Evolutionary conservation across 2,329 filamentous ascomycete genomes (phyloP).

Genomic region (Colletotrichum chlorophyti): DNA sequence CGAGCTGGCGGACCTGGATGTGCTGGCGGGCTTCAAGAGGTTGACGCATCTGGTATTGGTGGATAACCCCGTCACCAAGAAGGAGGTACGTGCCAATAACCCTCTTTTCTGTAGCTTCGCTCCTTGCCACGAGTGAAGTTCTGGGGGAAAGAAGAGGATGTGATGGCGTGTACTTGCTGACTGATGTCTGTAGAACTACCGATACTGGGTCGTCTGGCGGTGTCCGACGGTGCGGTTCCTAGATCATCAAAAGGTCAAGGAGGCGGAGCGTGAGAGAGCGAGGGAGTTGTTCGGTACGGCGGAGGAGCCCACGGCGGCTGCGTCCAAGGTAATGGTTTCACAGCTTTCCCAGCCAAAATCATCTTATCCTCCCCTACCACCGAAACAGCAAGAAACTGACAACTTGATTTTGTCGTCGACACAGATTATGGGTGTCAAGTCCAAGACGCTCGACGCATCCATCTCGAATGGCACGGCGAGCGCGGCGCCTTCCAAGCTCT

Average conservation of each 20-base stretch:
- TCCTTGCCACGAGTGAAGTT: no score
- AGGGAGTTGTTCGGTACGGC: slow-evolving; percentile 82
- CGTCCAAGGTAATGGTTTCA: slow-evolving; percentile 68
- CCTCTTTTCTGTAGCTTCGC: background rate
- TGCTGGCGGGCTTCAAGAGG: slow-evolving; percentile 70
- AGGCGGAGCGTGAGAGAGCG: slow-evolving; percentile 79
- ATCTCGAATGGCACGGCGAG: slow-evolving; percentile 48
- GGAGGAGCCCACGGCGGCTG: slow-evolving; percentile 80
- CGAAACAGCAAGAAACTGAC: background rate
- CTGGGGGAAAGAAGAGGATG: no score
- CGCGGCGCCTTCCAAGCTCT: slow-evolving; percentile 65
- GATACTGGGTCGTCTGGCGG: slow-evolving; percentile 89
- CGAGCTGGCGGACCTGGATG: slow-evolving; percentile 88
- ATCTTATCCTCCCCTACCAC: background rate
- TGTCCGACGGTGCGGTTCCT: slow-evolving; percentile 87
- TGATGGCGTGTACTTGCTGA: no score
- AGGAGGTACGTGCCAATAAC: slow-evolving; percentile 74
- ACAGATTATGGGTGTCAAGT: slow-evolving; percentile 86
- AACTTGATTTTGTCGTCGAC: slow-evolving; percentile 1
- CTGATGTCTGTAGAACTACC: slow-evolving; percentile 73
- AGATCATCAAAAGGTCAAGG: slow-evolving; percentile 91
- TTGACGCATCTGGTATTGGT: slow-evolving; percentile 82
- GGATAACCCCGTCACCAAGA: slow-evolving; percentile 90
- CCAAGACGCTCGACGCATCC: slow-evolving; percentile 71
- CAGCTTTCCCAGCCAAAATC: no score